These are phyloP conservation scores for Herpetomonas tarakana DNA, from an alignment of 208 protist genomes.

Conservation along the genomic window DNA sequence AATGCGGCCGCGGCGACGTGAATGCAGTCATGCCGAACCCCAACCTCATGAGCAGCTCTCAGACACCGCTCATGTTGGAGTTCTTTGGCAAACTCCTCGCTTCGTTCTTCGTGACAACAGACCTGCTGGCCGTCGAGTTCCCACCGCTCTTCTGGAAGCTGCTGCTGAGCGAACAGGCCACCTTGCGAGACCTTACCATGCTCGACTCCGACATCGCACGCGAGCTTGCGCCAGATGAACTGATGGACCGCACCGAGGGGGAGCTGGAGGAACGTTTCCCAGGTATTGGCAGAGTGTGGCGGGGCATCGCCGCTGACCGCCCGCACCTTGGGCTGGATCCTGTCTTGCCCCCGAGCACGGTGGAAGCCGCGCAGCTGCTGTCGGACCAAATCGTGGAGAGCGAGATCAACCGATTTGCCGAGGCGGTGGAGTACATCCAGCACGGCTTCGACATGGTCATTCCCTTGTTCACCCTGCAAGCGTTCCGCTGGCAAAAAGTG, in stretches of 20 bases:
- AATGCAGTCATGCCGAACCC: slow-evolving; percentile 79
- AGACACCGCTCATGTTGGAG: slow-evolving; percentile 87
- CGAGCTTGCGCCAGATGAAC: slow-evolving; percentile 47
- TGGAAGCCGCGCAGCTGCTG: slow-evolving; percentile 46
- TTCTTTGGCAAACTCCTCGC: slow-evolving; percentile 95
- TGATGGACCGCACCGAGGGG: slow-evolving; percentile 61
- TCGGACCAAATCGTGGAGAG: slow-evolving; percentile 52
- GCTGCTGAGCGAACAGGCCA: slow-evolving; percentile 68
- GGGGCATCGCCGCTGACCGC: slow-evolving; percentile 33
- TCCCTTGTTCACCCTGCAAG: slow-evolving; percentile 78
- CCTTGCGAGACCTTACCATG: slow-evolving; percentile 46
- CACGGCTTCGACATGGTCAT: slow-evolving; percentile 79
- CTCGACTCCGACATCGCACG: slow-evolving; percentile 62
- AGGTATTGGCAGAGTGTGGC: slow-evolving; percentile 55
- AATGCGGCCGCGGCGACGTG: slow-evolving; percentile 54
- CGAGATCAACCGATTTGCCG: slow-evolving; percentile 65
- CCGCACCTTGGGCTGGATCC: slow-evolving; percentile 25
- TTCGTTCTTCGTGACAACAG: slow-evolving; percentile 84
- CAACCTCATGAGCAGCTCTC: slow-evolving; percentile 35
- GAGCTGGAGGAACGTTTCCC: slow-evolving; percentile 86
- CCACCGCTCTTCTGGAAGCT: slow-evolving; percentile 93
- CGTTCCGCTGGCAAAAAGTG: slow-evolving; percentile 85
- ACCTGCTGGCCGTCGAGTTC: slow-evolving; percentile 91
- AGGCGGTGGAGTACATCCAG: slow-evolving; percentile 70
- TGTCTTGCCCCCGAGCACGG: slow-evolving; percentile 44